These are phyloP conservation scores for Peniophora sp. DNA, from an alignment of 1,284 basidiomycete species.

Conservation along the genomic window DNA sequence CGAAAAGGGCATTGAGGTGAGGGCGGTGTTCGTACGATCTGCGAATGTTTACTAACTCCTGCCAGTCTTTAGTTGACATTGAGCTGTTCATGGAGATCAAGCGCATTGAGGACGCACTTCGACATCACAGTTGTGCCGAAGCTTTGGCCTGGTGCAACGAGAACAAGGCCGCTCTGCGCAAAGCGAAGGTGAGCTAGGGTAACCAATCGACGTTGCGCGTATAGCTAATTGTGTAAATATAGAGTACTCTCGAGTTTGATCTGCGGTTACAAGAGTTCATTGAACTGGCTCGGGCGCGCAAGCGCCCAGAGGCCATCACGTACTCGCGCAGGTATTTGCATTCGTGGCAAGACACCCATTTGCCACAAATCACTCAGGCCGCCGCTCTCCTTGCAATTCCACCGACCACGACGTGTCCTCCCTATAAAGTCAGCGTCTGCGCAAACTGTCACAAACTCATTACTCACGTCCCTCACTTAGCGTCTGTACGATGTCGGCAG, in stretches of 20 bases:
- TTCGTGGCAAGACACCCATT: conserved; percentile 76
- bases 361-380: conserved; percentile 69
- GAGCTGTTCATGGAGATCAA: conserved; percentile 87
- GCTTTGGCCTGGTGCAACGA: conserved; percentile 95
- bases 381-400: conserved; percentile 72
- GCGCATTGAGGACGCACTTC: conserved; percentile 77
- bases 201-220: too few relatives aligned
- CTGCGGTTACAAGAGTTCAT: conserved; percentile 95
- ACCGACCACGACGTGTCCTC: conserved; percentile 55
- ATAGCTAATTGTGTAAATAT: conserved; percentile 12
- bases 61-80: conserved; percentile 78
- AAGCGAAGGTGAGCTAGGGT: conserved; percentile 70
- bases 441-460: conserved; percentile 1
- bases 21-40: conserved; percentile 11
- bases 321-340: conserved; percentile 82
- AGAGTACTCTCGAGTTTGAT: conserved; percentile 95
- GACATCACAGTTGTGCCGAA: conserved; percentile 71
- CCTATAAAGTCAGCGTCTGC: conserved; percentile 51
- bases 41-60: not conserved
- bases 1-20: conserved; percentile 66
- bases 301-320: conserved; percentile 70
- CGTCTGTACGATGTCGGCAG: conserved; percentile 74
- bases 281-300: conserved; percentile 73
- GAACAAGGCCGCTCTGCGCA: conserved; percentile 87
- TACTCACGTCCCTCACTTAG: conserved; percentile 28